These are phyloP conservation scores for Aureobasidium leucospermi DNA, from an alignment of 2,329 filamentous ascomycete genomes.

Conservation along the genomic window DNA sequence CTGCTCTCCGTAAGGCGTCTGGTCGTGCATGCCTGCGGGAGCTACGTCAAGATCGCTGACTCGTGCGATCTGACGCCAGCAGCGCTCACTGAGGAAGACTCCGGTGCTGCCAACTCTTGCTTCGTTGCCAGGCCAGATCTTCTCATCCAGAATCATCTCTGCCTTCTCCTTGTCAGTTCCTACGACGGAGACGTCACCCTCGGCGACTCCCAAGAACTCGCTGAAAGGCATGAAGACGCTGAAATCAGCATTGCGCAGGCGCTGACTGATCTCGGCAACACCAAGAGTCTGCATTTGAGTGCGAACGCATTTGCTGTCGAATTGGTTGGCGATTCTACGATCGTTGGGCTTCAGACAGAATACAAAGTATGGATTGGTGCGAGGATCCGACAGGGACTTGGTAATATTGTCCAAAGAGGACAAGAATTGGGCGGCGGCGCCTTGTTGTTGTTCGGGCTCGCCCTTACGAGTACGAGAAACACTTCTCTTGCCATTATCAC, in stretches of 20 bases:
- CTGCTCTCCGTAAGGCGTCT: conserved; percentile 53
- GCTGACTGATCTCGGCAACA: conserved; percentile 92
- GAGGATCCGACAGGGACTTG: conserved; percentile 71
- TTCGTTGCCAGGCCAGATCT: conserved; percentile 87
- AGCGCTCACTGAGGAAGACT: conserved; percentile 89
- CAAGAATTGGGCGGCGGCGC: conserved; percentile 87
- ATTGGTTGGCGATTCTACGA: conserved; percentile 93
- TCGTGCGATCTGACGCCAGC: conserved; percentile 85
- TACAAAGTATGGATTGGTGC: conserved; percentile 90
- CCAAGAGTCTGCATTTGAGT: conserved; percentile 92
- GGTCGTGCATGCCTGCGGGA: conserved; percentile 47
- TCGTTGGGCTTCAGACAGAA: conserved; percentile 98
- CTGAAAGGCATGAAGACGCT: conserved; percentile 92
- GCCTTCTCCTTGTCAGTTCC: conserved; percentile 89
- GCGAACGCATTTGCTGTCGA: conserved; percentile 96
- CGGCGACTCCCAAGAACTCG: conserved; percentile 85
- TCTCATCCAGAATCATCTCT: conserved; percentile 84
- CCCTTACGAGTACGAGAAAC: conserved; percentile 32
- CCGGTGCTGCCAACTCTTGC: conserved; percentile 85
- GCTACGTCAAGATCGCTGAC: conserved; percentile 56
- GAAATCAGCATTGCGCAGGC: conserved; percentile 87
- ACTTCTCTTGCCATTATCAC: conserved; percentile 30
- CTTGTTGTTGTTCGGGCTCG: conserved; percentile 55
- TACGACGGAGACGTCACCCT: conserved; percentile 76
- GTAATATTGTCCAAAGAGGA: conserved; percentile 84